Conservation (phyloP, 305 asterid genomes). For the Rubia peregrina region DNA sequence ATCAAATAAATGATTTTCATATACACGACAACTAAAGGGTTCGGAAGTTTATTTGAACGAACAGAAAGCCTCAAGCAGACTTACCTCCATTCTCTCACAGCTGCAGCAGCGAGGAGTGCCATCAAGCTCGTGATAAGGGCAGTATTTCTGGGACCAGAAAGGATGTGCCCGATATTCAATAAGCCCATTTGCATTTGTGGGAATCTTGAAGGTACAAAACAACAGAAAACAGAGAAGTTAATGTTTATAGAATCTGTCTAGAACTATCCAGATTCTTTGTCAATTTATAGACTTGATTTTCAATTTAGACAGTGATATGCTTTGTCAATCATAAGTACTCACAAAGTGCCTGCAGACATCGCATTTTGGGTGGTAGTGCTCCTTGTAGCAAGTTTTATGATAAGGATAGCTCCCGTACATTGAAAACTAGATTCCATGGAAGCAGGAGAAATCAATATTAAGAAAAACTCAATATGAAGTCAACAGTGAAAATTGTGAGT, state of each 20-base stretch:
- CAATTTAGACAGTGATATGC: neutral
- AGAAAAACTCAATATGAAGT: constrained; percentile 3
- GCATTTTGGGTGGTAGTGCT: constrained; percentile 83
- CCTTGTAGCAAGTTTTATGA: constrained; percentile 91
- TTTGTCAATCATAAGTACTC: constrained; percentile 33
- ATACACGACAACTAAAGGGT: neutral
- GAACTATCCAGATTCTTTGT: neutral
- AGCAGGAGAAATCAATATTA: neutral
- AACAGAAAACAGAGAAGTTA: neutral
- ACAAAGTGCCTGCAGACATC: constrained; percentile 89
- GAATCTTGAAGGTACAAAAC: constrained; percentile 51
- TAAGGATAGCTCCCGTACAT: constrained; percentile 72
- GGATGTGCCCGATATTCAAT: constrained; percentile 97
- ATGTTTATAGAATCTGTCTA: neutral
- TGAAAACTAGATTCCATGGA: constrained; percentile 48
- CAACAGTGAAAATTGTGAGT: neutral
- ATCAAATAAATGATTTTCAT: neutral
- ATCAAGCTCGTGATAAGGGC: constrained; percentile 90
- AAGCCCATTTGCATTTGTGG: constrained; percentile 79
- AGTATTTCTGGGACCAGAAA: constrained; percentile 95
- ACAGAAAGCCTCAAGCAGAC: constrained; percentile 5
- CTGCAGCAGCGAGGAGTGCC: constrained; percentile 98
- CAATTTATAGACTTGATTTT: neutral
- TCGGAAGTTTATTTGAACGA: neutral
- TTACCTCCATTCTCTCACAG: constrained; percentile 96